These are phyloP conservation scores for Rhynchosporium graminicola DNA, from an alignment of 2,329 filamentous ascomycete genomes.

Conservation along the genomic window DNA sequence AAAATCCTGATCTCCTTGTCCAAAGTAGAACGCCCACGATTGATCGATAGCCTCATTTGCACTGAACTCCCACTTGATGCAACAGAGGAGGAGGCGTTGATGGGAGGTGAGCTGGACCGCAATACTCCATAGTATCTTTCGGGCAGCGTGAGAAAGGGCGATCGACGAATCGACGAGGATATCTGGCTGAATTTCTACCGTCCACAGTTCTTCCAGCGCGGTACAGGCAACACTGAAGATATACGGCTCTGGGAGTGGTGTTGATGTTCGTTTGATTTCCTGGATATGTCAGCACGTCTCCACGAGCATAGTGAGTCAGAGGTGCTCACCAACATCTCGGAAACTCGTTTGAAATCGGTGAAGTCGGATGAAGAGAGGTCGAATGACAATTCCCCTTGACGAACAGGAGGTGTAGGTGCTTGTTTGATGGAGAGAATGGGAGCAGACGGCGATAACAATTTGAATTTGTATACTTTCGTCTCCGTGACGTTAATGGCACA, in stretches of 20 bases:
- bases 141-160: not conserved
- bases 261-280: not conserved
- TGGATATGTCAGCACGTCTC: conserved; percentile 1
- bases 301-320: not conserved
- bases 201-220: conserved; percentile 4
- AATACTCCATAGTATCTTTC: not conserved
- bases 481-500: no score
- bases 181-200: not conserved
- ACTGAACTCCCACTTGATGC: conserved; percentile 7
- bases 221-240: not conserved
- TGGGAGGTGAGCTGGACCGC: not conserved
- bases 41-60: no score
- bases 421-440: no score
- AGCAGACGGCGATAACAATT: no score
- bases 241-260: not conserved
- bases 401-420: no score
- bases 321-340: not conserved
- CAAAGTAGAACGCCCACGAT: conserved; percentile 3
- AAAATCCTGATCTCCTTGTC: conserved; percentile 4
- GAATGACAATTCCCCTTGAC: no score
- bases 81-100: conserved; percentile 1
- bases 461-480: no score
- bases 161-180: not conserved
- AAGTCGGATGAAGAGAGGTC: no score
- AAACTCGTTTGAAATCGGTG: not conserved